Evolutionary conservation across 208 protist genomes (phyloP).

Genomic region (Histomonas meleagridis): DNA sequence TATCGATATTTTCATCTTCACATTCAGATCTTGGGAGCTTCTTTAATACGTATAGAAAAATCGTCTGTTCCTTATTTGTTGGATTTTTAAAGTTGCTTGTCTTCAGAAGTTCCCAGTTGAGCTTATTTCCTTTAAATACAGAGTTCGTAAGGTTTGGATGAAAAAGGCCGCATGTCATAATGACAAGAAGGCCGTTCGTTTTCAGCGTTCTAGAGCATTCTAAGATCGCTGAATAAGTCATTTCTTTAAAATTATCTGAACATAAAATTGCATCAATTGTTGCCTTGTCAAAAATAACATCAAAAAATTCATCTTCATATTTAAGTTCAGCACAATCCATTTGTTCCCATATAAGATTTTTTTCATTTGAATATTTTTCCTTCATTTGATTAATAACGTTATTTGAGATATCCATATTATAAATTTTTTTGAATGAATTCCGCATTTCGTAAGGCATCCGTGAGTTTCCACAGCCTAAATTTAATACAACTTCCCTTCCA

Average conservation of each 20-base stretch:
- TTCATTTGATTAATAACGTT: not conserved
- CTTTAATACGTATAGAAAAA: no score
- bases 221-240: no score
- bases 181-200: no score
- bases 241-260: not conserved
- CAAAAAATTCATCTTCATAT: not conserved
- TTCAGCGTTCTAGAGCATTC: no score
- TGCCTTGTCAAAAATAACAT: not conserved
- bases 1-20: no score
- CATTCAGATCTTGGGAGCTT: no score
- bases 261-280: constrained; percentile 29
- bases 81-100: no score
- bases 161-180: no score
- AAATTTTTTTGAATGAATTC: not conserved
- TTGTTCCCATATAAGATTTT: not conserved
- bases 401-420: not conserved
- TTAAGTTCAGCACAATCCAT: not conserved
- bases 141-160: no score
- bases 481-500: not conserved
- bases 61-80: no score
- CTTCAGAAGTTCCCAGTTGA: no score
- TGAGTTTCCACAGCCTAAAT: constrained; percentile 5
- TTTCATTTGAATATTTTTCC: not conserved
- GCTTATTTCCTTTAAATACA: no score
- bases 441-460: not conserved